A percentile compares a stretch with the other conserved stretches of the same genome.
Evolutionary conservation across 2,329 filamentous ascomycete species (phyloP).

Genomic region (Trichoderma breve): DNA sequence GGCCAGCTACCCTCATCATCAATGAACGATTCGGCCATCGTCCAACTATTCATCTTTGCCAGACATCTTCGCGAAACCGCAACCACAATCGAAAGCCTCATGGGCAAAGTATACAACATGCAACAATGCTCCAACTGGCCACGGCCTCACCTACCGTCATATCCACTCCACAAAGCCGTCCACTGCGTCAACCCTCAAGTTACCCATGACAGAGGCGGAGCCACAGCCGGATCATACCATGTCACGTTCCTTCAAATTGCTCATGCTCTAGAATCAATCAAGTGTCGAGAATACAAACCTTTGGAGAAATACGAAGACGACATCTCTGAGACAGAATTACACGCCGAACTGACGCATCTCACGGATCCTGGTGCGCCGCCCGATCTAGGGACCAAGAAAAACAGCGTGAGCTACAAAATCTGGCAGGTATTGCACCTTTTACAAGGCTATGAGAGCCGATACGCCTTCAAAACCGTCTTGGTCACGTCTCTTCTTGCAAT

Average conservation of each 20-base stretch:
- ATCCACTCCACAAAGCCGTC: constrained; percentile 52
- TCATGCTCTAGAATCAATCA: constrained; percentile 43
- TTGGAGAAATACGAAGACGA: constrained; percentile 24
- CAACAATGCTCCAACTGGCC: constrained; percentile 40
- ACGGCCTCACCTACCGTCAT: constrained; percentile 50
- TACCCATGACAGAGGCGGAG: constrained; percentile 56
- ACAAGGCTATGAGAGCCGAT: constrained; percentile 57
- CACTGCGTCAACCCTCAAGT: constrained; percentile 56
- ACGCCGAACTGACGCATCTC: constrained; percentile 31
- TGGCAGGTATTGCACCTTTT: constrained; percentile 52
- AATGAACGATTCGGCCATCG: constrained; percentile 47
- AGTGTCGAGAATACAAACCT: constrained; percentile 38
- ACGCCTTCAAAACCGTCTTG: constrained; percentile 55
- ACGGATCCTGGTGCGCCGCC: constrained; percentile 38
- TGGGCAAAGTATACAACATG: constrained; percentile 49
- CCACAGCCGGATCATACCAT: constrained; percentile 53
- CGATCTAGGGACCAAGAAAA: constrained; percentile 34
- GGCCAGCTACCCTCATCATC: constrained; percentile 45
- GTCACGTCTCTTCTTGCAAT: constrained; percentile 51
- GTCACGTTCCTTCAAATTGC: constrained; percentile 46
- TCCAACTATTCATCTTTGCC: constrained; percentile 54
- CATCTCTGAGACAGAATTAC: background rate
- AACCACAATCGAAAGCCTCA: constrained; percentile 45
- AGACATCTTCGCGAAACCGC: constrained; percentile 54
- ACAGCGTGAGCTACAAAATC: constrained; percentile 43